Conservation (phyloP, 805 yeast genomes). For the Ascoidea rubescens region DNA sequence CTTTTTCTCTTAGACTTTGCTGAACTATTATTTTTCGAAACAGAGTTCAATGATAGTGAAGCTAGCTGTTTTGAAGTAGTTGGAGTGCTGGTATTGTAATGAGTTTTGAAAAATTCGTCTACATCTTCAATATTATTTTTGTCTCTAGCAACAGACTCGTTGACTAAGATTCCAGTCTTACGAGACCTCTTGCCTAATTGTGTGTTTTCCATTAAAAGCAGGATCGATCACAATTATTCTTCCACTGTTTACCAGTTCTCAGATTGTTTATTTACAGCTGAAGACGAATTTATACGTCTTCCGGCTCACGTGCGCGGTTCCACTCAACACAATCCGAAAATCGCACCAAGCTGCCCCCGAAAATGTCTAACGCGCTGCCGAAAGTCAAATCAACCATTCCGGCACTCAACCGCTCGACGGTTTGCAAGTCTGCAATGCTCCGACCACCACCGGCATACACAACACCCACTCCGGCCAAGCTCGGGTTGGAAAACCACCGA, state of each 20-base stretch:
- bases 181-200: not conserved
- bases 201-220: not conserved
- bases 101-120: not conserved
- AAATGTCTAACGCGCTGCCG: slow-evolving; percentile 88
- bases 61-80: not conserved
- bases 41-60: not conserved
- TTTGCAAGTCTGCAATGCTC: slow-evolving; percentile 48
- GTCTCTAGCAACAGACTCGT: not conserved
- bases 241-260: not conserved
- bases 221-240: too few species aligned
- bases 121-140: not conserved
- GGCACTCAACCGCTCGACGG: slow-evolving; percentile 51
- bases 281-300: too few species aligned
- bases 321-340: slow-evolving; percentile 66
- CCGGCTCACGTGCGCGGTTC: slow-evolving; percentile 30
- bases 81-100: not conserved
- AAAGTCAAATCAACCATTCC: slow-evolving; percentile 86
- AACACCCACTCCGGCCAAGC: slow-evolving; percentile 33
- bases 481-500: slow-evolving; percentile 43
- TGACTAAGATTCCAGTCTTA: not conserved
- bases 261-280: not conserved
- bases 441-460: slow-evolving; percentile 98
- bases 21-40: not conserved
- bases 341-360: slow-evolving; percentile 76
- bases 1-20: not conserved